Conservation (phyloP, 2,329 filamentous ascomycete genomes). For the Monosporascus sp. region DNA sequence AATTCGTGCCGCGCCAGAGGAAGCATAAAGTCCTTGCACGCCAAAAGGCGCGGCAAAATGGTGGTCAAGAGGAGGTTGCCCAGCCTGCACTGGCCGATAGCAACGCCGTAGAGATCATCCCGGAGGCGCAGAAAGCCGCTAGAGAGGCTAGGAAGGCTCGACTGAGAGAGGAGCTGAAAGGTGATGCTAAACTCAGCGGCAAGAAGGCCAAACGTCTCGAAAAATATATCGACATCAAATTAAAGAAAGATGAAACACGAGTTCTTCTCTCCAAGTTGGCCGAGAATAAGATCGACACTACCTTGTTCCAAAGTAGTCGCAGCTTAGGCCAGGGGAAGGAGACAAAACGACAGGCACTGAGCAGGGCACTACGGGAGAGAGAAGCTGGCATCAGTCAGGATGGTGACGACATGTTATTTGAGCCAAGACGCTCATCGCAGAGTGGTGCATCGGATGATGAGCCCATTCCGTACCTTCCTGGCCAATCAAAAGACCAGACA, state of each 20-base stretch:
- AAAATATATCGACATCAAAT: slow-evolving; percentile 78
- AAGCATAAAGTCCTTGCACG: slow-evolving; percentile 66
- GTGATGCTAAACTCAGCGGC: slow-evolving; percentile 51
- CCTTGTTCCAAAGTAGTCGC: slow-evolving; percentile 70
- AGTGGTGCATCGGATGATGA: slow-evolving; percentile 28
- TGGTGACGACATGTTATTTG: slow-evolving; percentile 50
- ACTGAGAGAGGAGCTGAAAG: slow-evolving; percentile 48
- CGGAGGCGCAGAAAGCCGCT: slow-evolving; percentile 36
- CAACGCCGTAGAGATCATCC: slow-evolving; percentile 49
- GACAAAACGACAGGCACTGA: slow-evolving; percentile 64
- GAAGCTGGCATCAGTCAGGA: slow-evolving; percentile 56
- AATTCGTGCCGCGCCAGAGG: slow-evolving; percentile 58
- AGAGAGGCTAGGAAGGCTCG: slow-evolving; percentile 49
- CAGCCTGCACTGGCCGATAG: slow-evolving; percentile 35
- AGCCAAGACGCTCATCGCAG: slow-evolving; percentile 31
- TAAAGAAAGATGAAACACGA: slow-evolving; percentile 88
- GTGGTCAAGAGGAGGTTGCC: slow-evolving; percentile 32
- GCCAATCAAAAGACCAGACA: slow-evolving; percentile 12
- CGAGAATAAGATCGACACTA: slow-evolving; percentile 73
- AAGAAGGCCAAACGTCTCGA: slow-evolving; percentile 64
- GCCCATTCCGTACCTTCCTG: slow-evolving; percentile 21
- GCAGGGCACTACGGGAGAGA: slow-evolving; percentile 58
- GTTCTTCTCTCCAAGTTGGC: slow-evolving; percentile 80
- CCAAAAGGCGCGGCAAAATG: slow-evolving; percentile 43
- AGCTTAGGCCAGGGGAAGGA: slow-evolving; percentile 67